phyloP scores from a whole-genome alignment of 1,284 basidiomycete genomes.

The Boletus semigastroideus region DNA sequence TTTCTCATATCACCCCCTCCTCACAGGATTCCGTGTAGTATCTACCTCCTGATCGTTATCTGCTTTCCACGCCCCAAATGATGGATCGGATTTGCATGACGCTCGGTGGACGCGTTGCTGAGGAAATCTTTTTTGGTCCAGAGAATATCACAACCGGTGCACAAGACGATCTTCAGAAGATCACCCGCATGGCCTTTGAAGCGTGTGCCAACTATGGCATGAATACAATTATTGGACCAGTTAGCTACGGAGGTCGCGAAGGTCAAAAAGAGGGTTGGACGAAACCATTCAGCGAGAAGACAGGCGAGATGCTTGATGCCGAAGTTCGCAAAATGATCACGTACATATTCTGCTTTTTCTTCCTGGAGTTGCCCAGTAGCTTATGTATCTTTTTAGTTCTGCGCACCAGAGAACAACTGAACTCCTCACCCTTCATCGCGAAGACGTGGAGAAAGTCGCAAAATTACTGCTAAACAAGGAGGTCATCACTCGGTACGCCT shows the following conservation, averaged over 20 bases:
- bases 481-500: conserved; percentile 80
- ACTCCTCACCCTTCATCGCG: conserved; percentile 80
- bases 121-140: conserved; percentile 97
- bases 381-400: conserved; percentile 41
- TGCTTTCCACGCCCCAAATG: conserved; percentile 95
- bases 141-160: conserved; percentile 97
- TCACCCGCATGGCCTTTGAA: conserved; percentile 97
- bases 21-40: conserved; percentile 52
- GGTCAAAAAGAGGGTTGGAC: conserved; percentile 88
- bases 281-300: conserved; percentile 98
- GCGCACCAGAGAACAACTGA: conserved; percentile 87
- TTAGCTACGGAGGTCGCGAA: conserved; percentile 89
- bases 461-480: conserved; percentile 90
- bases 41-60: conserved; percentile 93
- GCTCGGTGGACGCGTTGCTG: conserved; percentile 95
- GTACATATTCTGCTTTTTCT: conserved; percentile 38
- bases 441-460: conserved; percentile 94
- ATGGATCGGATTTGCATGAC: conserved; percentile 98
- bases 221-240: conserved; percentile 92
- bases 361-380: neutral
- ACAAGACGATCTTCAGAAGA: conserved; percentile 97
- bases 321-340: conserved; percentile 96
- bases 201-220: conserved; percentile 95
- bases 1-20: neutral
- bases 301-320: conserved; percentile 88